Evolutionary conservation across 2,329 filamentous ascomycete species (phyloP).

Genomic region (Pestalotiopsis sp.): DNA sequence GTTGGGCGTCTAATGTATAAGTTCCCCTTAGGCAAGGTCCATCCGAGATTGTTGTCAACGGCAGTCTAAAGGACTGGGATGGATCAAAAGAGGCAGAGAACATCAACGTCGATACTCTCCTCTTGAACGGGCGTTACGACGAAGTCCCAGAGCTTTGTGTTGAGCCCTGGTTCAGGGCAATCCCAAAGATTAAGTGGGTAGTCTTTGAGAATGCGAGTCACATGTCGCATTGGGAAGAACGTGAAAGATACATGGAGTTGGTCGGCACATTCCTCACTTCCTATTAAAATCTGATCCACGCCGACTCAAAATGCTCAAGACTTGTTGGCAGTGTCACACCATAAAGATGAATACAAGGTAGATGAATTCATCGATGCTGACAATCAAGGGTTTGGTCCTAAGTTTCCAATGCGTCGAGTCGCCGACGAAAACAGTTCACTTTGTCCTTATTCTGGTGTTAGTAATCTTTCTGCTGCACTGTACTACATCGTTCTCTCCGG

Average conservation of each 20-base stretch:
- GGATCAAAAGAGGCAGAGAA: slow-evolving; percentile 20
- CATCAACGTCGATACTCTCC: slow-evolving; percentile 17
- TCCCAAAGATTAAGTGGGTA: slow-evolving; percentile 25
- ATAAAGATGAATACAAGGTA: no score
- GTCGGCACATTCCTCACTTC: not conserved
- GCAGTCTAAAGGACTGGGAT: slow-evolving; percentile 21
- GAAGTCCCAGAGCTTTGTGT: slow-evolving; percentile 26
- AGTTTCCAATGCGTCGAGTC: no score
- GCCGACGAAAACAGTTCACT: no score
- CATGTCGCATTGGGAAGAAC: slow-evolving; percentile 17
- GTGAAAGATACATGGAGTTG: not conserved
- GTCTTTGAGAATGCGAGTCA: slow-evolving; percentile 22
- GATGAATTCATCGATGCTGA: no score
- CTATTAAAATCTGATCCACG: not conserved
- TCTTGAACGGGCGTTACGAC: slow-evolving; percentile 29
- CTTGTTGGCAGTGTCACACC: no score
- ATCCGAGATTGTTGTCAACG: slow-evolving; percentile 17
- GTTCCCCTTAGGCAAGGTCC: slow-evolving; percentile 21
- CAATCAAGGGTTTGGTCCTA: no score
- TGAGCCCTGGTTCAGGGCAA: slow-evolving; percentile 25
- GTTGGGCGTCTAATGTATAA: no score
- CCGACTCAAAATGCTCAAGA: no score
- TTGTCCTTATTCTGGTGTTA: no score
- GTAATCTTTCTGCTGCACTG: no score
- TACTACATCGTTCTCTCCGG: no score